phyloP scores from a whole-genome alignment of 2,329 filamentous ascomycete species.

The Stagonosporopsis cucurbitacearum region DNA sequence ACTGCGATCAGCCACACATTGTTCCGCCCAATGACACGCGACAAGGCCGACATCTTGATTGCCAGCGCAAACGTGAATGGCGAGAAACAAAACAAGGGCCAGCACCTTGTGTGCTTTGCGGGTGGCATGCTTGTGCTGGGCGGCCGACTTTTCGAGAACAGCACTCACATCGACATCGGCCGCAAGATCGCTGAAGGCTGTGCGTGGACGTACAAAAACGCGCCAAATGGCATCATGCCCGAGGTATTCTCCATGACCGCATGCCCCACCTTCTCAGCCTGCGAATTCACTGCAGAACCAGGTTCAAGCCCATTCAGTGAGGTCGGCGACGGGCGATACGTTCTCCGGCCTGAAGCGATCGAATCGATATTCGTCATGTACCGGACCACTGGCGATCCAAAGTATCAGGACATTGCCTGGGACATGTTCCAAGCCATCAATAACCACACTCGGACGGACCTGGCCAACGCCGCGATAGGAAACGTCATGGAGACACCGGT shows the following conservation, averaged over 20 bases:
- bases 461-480: constrained; percentile 54
- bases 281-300: constrained; percentile 49
- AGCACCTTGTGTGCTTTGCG: constrained; percentile 65
- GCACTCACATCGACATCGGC: constrained; percentile 61
- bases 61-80: constrained; percentile 50
- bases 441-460: constrained; percentile 49
- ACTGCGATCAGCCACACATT: constrained; percentile 55
- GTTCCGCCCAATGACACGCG: constrained; percentile 58
- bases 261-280: constrained; percentile 49
- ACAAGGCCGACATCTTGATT: constrained; percentile 55
- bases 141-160: constrained; percentile 61
- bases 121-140: constrained; percentile 69
- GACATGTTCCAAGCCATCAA: constrained; percentile 56
- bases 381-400: constrained; percentile 62
- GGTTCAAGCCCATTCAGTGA: constrained; percentile 49
- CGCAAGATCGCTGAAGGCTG: constrained; percentile 65
- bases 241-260: constrained; percentile 58
- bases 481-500: constrained; percentile 52
- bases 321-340: constrained; percentile 53
- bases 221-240: constrained; percentile 66
- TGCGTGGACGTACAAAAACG: constrained; percentile 65
- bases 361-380: constrained; percentile 67
- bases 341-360: constrained; percentile 62
- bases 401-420: constrained; percentile 55
- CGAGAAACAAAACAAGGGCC: constrained; percentile 55